Evolutionary conservation across 257 asterid genomes (phyloP).

Genomic region (Ajuga chamaepitys): DNA sequence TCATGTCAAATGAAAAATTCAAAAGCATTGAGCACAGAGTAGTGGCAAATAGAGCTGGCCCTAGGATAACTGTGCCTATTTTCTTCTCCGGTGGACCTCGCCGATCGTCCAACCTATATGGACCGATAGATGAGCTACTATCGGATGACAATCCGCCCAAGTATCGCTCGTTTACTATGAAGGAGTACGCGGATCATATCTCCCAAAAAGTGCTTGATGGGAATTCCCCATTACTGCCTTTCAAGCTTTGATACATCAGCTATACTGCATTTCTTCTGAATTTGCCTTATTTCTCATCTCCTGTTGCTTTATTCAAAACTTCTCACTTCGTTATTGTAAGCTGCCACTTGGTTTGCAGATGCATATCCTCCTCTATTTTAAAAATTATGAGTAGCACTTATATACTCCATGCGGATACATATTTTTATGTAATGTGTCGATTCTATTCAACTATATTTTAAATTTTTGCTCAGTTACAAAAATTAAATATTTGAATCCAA

Average conservation of each 20-base stretch:
- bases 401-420: too few relatives aligned
- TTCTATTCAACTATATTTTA: too few relatives aligned
- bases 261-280: too few relatives aligned
- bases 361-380: too few relatives aligned
- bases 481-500: too few relatives aligned
- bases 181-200: neutral
- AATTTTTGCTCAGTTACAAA: too few relatives aligned
- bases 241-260: neutral
- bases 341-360: too few relatives aligned
- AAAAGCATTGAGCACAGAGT: neutral
- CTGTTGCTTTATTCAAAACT: too few relatives aligned
- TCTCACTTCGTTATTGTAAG: too few relatives aligned
- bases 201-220: neutral
- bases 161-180: neutral
- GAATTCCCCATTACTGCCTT: neutral
- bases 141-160: neutral
- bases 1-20: neutral
- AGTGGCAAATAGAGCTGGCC: neutral
- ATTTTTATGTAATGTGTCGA: too few relatives aligned
- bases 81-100: neutral
- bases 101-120: neutral
- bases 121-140: neutral
- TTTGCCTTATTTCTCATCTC: too few relatives aligned
- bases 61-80: neutral
- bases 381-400: too few relatives aligned